phyloP scores from a whole-genome alignment of 2,329 filamentous ascomycete genomes.

The Colletotrichum nymphaeae region DNA sequence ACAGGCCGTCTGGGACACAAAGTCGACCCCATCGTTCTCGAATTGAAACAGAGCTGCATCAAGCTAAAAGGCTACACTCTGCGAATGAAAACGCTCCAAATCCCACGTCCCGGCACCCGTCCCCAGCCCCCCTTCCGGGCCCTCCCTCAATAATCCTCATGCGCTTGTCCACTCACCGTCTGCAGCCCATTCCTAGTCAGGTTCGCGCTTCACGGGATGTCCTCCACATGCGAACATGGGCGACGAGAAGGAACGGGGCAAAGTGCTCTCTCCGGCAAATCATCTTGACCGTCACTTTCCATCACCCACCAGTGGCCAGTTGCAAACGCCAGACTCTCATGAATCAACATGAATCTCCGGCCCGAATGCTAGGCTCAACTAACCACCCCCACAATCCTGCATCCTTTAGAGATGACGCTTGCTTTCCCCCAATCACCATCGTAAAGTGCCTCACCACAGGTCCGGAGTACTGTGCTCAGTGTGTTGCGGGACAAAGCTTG shows the following conservation, averaged over 20 bases:
- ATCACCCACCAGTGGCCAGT: constrained; percentile 1
- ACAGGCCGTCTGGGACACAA: constrained; percentile 16
- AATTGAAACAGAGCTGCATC: constrained; percentile 27
- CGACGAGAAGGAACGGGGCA: background rate
- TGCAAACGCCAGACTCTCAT: constrained; percentile 17
- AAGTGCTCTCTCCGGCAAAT: constrained; percentile 15
- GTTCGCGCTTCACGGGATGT: constrained; percentile 17
- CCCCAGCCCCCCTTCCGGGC: constrained; percentile 11
- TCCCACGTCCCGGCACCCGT: constrained; percentile 14
- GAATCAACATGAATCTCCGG: constrained; percentile 23
- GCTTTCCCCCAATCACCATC: constrained; percentile 27
- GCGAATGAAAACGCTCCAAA: constrained; percentile 25
- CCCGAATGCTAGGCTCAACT: constrained; percentile 23
- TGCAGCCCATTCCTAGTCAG: constrained; percentile 20
- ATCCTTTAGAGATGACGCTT: constrained; percentile 7
- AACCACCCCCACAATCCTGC: constrained; percentile 21
- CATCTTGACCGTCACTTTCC: background rate
- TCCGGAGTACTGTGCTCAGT: background rate
- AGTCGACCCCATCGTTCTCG: constrained; percentile 24
- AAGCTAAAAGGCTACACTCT: constrained; percentile 13
- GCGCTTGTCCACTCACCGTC: constrained; percentile 22
- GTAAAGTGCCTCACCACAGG: constrained; percentile 20
- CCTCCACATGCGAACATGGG: constrained; percentile 21
- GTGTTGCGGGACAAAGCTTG: constrained; percentile 18
- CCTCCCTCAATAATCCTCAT: constrained; percentile 24